Base-by-base conservation (phyloP, 1,139 yeast genomes). In the Meyerozyma smithsonii region DNA sequence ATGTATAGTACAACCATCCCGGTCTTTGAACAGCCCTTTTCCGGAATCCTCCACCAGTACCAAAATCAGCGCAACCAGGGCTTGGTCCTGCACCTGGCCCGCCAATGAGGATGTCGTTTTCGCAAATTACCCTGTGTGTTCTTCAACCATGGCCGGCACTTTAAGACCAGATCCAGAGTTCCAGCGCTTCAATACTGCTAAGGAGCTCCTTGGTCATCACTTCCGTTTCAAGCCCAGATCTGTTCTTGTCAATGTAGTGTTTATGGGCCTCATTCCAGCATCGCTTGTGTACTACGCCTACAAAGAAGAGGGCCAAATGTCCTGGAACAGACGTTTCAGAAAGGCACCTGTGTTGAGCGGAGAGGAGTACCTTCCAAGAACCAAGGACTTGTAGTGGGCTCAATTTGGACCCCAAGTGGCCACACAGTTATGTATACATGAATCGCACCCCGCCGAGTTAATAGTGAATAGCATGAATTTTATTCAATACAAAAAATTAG, bases 141-240 rank as follows among this genome's bases (percentile, higher is more conserved):
- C 28, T 11, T 23, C 7, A 12, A 34, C 36, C 15, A 71, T 71
- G 77, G 77, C 76, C 39, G 68, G 61, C 42, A 71, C 77, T 37
- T 64, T 71, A 49, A 64, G 54, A 52, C 74, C 73, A 50, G 77
- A 71, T 50, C 64, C 64, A 40, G 72, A 61, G 42, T 61, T 69
- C 39, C 69, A 66, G 53, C 61, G 63, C 49, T 71, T 69, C 61
- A 70, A 71, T 50, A 48, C 56, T 24, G 74, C 74, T 40, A 69
- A 64, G 49, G 75, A 71, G 46, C 62, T 60, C 45, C 50, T 61
- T 34, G 75, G 75, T 28, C 65, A 62, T 50, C 64, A 62, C 56
- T 71, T 71, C 58, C 63, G 77, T 43, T 69, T 71, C 58, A 70
- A 61, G 42, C 66, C 74, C 25, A 61, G 58, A 47, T 63, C 73